Conservation (phyloP, 139 green algal species). For the Zygnema circumcarinatum region DNA sequence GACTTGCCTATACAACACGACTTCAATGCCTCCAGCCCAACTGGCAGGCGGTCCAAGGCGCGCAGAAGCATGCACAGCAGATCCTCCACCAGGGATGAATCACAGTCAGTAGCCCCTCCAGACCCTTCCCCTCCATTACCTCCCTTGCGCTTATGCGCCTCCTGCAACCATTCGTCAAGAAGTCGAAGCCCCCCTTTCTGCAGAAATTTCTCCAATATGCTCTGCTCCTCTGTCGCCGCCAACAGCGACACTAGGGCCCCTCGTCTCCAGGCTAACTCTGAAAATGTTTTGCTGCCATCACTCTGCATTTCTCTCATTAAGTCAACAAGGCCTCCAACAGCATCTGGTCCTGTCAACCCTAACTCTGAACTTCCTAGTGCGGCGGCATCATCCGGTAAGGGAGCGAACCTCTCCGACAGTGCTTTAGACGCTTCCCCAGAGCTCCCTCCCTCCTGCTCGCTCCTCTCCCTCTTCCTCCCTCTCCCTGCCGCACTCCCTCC, state of each 20-base stretch:
- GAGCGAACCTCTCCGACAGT: neutral
- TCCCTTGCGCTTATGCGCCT: slow-evolving; percentile 12
- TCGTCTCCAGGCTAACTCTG: slow-evolving; percentile 9
- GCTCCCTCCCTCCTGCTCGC: neutral
- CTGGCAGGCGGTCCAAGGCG: slow-evolving; percentile 22
- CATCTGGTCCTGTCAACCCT: neutral
- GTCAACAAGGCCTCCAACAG: neutral
- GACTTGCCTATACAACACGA: slow-evolving; percentile 39
- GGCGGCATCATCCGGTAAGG: neutral
- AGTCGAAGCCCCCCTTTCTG: slow-evolving; percentile 25
- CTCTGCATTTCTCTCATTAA: neutral
- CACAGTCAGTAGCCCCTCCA: neutral
- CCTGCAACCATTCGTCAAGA: slow-evolving; percentile 50
- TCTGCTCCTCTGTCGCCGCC: slow-evolving; percentile 26
- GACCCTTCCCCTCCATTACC: neutral
- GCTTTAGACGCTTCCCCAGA: neutral
- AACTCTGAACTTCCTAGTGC: neutral
- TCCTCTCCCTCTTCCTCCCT: neutral
- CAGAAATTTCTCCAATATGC: slow-evolving; percentile 23
- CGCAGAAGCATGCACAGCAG: slow-evolving; percentile 21
- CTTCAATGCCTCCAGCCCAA: slow-evolving; percentile 33
- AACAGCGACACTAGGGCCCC: slow-evolving; percentile 2
- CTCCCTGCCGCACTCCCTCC: neutral
- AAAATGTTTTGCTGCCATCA: slow-evolving; percentile 6
- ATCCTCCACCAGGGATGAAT: slow-evolving; percentile 17